These are phyloP conservation scores for Leccinum ochraceum DNA, from an alignment of 768 basidiomycete species.

Conservation along the genomic window DNA sequence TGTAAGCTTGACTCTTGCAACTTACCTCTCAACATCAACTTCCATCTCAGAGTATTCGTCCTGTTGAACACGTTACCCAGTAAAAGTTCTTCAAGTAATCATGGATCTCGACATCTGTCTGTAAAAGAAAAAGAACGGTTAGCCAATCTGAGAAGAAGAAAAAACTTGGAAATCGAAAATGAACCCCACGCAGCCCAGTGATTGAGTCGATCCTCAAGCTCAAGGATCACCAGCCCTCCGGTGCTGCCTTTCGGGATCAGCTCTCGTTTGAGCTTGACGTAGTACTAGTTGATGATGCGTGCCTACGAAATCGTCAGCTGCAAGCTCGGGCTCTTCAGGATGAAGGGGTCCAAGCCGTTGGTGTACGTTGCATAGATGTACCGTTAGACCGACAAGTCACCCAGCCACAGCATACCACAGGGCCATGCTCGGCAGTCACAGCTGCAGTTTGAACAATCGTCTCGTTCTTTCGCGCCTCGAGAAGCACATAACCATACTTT, in stretches of 20 bases:
- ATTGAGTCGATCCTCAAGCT: slow-evolving; percentile 88
- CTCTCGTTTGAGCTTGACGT: slow-evolving; percentile 79
- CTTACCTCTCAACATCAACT: too few species aligned
- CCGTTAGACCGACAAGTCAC: slow-evolving; percentile 1
- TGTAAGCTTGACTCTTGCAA: too few species aligned
- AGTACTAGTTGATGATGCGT: slow-evolving; percentile 80
- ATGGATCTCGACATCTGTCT: slow-evolving; percentile 86
- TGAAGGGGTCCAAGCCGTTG: slow-evolving; percentile 67
- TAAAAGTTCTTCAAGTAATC: too few species aligned
- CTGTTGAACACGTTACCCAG: too few species aligned
- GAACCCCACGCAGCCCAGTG: slow-evolving; percentile 89
- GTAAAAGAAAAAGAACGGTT: neutral
- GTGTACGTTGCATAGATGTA: slow-evolving; percentile 49
- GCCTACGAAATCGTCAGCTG: slow-evolving; percentile 80
- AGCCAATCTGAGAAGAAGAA: too few species aligned
- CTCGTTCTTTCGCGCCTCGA: slow-evolving; percentile 50
- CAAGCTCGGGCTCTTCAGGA: slow-evolving; percentile 69
- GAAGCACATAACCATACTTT: slow-evolving; percentile 66
- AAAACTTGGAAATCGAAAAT: slow-evolving; percentile 10
- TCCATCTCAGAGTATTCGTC: too few species aligned
- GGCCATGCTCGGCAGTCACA: slow-evolving; percentile 46
- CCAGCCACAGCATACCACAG: slow-evolving; percentile 34
- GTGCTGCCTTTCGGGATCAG: slow-evolving; percentile 71
- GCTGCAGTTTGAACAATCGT: slow-evolving; percentile 29
- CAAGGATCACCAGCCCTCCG: slow-evolving; percentile 88